A percentile compares a stretch with the other conserved stretches of the same genome.
Conservation (phyloP, 2,329 filamentous ascomycete species). For the Trichoderma aggressivum region DNA sequence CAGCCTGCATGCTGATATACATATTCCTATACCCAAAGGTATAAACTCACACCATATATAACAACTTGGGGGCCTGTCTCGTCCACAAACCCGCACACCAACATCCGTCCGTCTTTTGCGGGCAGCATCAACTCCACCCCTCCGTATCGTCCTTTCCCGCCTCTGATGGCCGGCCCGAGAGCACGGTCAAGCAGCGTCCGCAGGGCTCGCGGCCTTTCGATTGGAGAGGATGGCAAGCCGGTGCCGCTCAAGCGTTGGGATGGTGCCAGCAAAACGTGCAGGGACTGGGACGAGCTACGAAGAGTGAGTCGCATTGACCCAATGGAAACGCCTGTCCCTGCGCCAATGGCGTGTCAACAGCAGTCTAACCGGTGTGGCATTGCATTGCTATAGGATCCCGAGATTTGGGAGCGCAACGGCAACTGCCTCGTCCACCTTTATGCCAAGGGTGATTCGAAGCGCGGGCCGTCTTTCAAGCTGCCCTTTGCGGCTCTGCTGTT, state of each 20-base stretch:
- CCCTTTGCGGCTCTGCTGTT: slow-evolving; percentile 56
- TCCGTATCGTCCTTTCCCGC: background rate
- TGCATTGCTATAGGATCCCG: slow-evolving; percentile 55
- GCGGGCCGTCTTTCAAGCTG: slow-evolving; percentile 66
- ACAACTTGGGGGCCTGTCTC: slow-evolving; percentile 7
- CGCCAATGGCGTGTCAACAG: background rate
- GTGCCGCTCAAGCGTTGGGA: slow-evolving; percentile 47
- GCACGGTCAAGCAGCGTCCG: slow-evolving; percentile 16
- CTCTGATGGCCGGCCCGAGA: slow-evolving; percentile 18
- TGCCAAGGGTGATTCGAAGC: slow-evolving; percentile 58
- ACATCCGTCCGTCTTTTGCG: background rate
- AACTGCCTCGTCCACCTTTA: slow-evolving; percentile 71
- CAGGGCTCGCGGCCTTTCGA: slow-evolving; percentile 29
- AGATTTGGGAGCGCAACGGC: slow-evolving; percentile 65
- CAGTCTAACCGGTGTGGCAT: slow-evolving; percentile 4
- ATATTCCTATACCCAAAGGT: background rate
- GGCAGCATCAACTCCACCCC: slow-evolving; percentile 10
- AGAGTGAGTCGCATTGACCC: slow-evolving; percentile 38
- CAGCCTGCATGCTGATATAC: slow-evolving; percentile 8
- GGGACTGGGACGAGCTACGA: slow-evolving; percentile 46
- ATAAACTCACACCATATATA: background rate
- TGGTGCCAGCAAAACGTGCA: slow-evolving; percentile 43
- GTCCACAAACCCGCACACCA: background rate
- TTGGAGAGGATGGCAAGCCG: slow-evolving; percentile 24
- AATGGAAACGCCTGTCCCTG: background rate